Conservation (phyloP, 352 stramenopile species). For the Halophytophthora batemanensis region DNA sequence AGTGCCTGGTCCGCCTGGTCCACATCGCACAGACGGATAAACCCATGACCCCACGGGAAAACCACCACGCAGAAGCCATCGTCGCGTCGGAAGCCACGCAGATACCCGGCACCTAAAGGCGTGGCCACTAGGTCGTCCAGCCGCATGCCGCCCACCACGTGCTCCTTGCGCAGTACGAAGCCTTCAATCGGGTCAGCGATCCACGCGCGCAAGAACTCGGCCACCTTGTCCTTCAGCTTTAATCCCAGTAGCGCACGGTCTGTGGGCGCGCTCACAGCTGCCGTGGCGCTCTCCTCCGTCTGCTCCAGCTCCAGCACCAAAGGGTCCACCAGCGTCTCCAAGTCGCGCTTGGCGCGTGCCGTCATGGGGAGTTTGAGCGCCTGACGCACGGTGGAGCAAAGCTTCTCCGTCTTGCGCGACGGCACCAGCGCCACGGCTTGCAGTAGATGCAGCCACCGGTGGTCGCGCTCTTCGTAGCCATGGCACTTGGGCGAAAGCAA, state of each 20-base stretch:
- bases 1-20: constrained; percentile 39
- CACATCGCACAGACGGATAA: constrained; percentile 57
- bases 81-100: constrained; percentile 51
- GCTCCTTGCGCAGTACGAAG: constrained; percentile 62
- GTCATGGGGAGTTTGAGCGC: constrained; percentile 45
- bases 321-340: constrained; percentile 31
- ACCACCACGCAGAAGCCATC: constrained; percentile 68
- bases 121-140: constrained; percentile 70
- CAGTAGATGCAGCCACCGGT: constrained; percentile 69
- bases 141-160: constrained; percentile 57
- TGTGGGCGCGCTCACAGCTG: constrained; percentile 4
- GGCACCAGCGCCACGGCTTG: constrained; percentile 58
- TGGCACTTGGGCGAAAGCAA: constrained; percentile 40
- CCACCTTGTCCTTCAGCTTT: constrained; percentile 66
- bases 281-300: constrained; percentile 5
- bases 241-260: constrained; percentile 41
- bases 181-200: constrained; percentile 68
- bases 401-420: constrained; percentile 51
- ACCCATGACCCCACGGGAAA: constrained; percentile 74
- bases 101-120: constrained; percentile 51
- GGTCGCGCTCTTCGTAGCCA: constrained; percentile 59
- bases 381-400: constrained; percentile 43
- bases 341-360: constrained; percentile 25
- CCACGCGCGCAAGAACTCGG: constrained; percentile 65
- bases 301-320: constrained; percentile 15